phyloP scores from a whole-genome alignment of 257 asterid species.

The Lantana camara region DNA sequence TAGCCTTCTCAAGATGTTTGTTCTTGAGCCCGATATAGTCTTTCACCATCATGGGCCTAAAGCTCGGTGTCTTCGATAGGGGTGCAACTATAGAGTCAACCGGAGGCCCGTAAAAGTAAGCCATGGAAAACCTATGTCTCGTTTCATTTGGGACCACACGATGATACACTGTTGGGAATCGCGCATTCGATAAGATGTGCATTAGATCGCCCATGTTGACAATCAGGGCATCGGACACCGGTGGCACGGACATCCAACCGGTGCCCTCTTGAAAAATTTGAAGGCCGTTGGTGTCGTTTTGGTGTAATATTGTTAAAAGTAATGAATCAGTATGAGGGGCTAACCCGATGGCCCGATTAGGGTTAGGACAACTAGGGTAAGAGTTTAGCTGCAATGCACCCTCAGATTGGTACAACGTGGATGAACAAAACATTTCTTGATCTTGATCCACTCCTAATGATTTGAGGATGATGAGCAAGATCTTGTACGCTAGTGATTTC shows the following conservation, averaged over 20 bases:
- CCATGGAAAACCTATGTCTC: slow-evolving; percentile 53
- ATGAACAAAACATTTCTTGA: slow-evolving; percentile 21
- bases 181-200: slow-evolving; percentile 66
- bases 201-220: slow-evolving; percentile 77
- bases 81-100: slow-evolving; percentile 51
- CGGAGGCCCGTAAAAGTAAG: slow-evolving; percentile 62
- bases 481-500: slow-evolving; percentile 55
- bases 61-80: slow-evolving; percentile 34
- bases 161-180: slow-evolving; percentile 46
- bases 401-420: slow-evolving; percentile 30
- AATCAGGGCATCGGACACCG: slow-evolving; percentile 49
- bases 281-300: slow-evolving; percentile 62
- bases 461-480: slow-evolving; percentile 48
- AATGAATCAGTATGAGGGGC: slow-evolving; percentile 84
- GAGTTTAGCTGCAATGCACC: slow-evolving; percentile 80
- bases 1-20: slow-evolving; percentile 61
- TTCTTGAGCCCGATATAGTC: slow-evolving; percentile 63
- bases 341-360: slow-evolving; percentile 65
- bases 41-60: slow-evolving; percentile 49
- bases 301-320: slow-evolving; percentile 78
- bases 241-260: slow-evolving; percentile 59
- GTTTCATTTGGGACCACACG: slow-evolving; percentile 62
- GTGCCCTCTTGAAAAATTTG: slow-evolving; percentile 50
- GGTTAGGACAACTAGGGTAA: slow-evolving; percentile 82
- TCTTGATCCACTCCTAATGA: slow-evolving; percentile 44